Evolutionary conservation across 495 filamentous ascomycete genomes (phyloP).

Genomic region (Pyrenula aspistea): DNA sequence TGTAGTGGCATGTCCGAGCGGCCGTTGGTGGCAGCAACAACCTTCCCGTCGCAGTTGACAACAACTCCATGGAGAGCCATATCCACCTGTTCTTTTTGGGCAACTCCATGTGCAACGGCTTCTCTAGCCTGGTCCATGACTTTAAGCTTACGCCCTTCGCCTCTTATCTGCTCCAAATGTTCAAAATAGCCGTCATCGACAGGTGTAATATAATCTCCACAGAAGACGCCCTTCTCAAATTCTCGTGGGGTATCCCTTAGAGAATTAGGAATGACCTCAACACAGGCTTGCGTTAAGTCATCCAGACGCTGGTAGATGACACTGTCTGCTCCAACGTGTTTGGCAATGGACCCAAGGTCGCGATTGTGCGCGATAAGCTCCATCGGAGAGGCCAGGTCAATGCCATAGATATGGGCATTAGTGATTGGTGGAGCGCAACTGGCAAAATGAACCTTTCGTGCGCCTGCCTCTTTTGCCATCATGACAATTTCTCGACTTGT

Average conservation of each 20-base stretch:
- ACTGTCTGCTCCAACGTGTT: conserved; percentile 79
- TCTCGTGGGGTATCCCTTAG: conserved; percentile 38
- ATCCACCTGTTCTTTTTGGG: conserved; percentile 46
- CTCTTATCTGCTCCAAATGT: conserved; percentile 64
- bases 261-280: conserved; percentile 46
- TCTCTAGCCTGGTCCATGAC: conserved; percentile 56
- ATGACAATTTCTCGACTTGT: conserved; percentile 83
- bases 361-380: conserved; percentile 81
- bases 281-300: conserved; percentile 71
- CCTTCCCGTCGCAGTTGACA: conserved; percentile 41
- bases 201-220: conserved; percentile 77
- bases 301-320: conserved; percentile 84
- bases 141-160: conserved; percentile 62
- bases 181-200: conserved; percentile 78
- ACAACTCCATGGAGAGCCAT: conserved; percentile 52
- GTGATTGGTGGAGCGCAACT: conserved; percentile 81
- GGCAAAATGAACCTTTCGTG: conserved; percentile 82
- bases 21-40: conserved; percentile 33
- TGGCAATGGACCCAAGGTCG: conserved; percentile 52
- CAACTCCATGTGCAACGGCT: conserved; percentile 54
- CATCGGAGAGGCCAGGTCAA: conserved; percentile 71
- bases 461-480: conserved; percentile 88
- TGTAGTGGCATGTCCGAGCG: conserved; percentile 26
- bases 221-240: conserved; percentile 97
- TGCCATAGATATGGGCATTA: conserved; percentile 73